phyloP scores from a whole-genome alignment of 495 filamentous ascomycete genomes.

The Talaromyces liani region DNA sequence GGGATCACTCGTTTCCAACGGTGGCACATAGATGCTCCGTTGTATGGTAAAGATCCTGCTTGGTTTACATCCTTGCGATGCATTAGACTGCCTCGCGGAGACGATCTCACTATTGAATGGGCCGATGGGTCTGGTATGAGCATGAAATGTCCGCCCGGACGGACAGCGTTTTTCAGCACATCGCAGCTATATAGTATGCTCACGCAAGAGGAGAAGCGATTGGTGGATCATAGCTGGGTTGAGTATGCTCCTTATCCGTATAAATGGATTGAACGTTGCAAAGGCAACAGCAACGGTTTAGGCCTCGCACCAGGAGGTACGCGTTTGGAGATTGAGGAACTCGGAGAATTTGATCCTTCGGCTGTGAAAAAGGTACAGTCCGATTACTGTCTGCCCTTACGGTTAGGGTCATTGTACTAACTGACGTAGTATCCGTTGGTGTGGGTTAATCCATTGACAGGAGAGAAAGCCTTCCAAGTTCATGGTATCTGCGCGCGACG shows the following conservation, averaged over 20 bases:
- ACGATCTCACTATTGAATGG: slow-evolving; percentile 31
- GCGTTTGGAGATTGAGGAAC: slow-evolving; percentile 24
- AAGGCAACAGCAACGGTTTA: slow-evolving; percentile 26
- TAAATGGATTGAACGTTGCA: slow-evolving; percentile 31
- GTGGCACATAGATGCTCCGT: slow-evolving; percentile 38
- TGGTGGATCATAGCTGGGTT: slow-evolving; percentile 34
- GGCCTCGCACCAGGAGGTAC: slow-evolving; percentile 25
- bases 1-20: slow-evolving; percentile 33
- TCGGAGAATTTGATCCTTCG: slow-evolving; percentile 22
- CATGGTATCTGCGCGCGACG: slow-evolving; percentile 16
- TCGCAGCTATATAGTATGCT: slow-evolving; percentile 28
- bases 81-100: slow-evolving; percentile 22
- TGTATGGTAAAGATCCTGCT: slow-evolving; percentile 33
- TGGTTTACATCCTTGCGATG: slow-evolving; percentile 36
- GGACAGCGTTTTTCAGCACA: slow-evolving; percentile 4
- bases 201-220: slow-evolving; percentile 25
- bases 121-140: slow-evolving; percentile 25
- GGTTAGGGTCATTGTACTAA: neutral
- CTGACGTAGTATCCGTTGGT: slow-evolving; percentile 25
- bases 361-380: slow-evolving; percentile 20
- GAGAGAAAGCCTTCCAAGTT: slow-evolving; percentile 19
- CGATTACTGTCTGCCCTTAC: neutral
- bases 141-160: neutral
- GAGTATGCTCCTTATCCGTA: slow-evolving; percentile 34
- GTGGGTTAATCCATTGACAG: slow-evolving; percentile 29